These are phyloP conservation scores for Leccinum rimulosum DNA, from an alignment of 768 basidiomycete genomes.

Conservation along the genomic window DNA sequence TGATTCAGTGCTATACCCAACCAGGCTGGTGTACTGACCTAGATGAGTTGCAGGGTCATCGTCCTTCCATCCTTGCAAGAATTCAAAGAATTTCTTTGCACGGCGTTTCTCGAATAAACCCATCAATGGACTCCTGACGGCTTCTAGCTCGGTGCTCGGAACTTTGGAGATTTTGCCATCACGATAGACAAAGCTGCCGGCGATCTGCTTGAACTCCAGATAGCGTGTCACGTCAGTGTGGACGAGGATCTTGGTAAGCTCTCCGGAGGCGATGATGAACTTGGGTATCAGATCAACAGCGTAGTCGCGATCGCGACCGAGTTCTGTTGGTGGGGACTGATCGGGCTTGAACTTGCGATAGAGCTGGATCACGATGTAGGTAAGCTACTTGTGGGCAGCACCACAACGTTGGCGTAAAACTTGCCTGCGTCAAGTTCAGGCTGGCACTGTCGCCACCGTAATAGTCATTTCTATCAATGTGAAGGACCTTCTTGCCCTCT, in stretches of 20 bases:
- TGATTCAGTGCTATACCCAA: not conserved
- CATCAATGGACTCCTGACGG: conserved; percentile 92
- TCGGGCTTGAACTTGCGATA: conserved; percentile 92
- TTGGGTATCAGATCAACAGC: conserved; percentile 98
- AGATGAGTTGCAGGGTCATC: conserved; percentile 96
- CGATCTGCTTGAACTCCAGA: conserved; percentile 99
- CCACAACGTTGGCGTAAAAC: conserved; percentile 20
- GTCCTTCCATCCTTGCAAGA: conserved; percentile 93
- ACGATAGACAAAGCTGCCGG: conserved; percentile 95
- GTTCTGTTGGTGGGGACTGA: conserved; percentile 71
- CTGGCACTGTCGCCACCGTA: conserved; percentile 98
- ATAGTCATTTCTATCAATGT: conserved; percentile 99
- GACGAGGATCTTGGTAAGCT: conserved; percentile 96
- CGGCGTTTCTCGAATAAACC: conserved; percentile 98
- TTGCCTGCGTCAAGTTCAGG: conserved; percentile 94
- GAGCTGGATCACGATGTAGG: conserved; percentile 51
- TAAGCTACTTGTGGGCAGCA: conserved; percentile 14
- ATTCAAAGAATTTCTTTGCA: conserved; percentile 98
- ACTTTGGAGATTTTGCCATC: conserved; percentile 98
- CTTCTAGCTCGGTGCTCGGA: conserved; percentile 96
- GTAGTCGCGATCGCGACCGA: conserved; percentile 97
- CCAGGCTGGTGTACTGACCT: conserved; percentile 47
- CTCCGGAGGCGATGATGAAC: conserved; percentile 98
- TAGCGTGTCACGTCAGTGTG: conserved; percentile 99
- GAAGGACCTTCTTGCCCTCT: conserved; percentile 99